Conservation (phyloP, 176 grass and related monocot genomes). For the Zoysia pacifica region DNA sequence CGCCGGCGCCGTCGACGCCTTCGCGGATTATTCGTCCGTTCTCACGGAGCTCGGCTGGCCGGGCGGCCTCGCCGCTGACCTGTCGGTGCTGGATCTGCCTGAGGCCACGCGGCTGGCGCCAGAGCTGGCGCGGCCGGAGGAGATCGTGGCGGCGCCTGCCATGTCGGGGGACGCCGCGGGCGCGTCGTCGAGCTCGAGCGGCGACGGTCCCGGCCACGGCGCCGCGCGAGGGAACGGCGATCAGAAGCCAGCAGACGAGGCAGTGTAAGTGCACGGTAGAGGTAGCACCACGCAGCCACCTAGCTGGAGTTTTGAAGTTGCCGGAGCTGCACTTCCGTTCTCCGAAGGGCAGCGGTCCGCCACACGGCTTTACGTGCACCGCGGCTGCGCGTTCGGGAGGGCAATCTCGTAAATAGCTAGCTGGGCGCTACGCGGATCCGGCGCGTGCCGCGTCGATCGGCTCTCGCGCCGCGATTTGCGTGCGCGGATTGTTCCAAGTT, state of each 20-base stretch:
- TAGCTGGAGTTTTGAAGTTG: neutral
- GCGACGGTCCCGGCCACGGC: slow-evolving; percentile 19
- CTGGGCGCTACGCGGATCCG: slow-evolving; percentile 24
- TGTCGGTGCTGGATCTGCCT: slow-evolving; percentile 54
- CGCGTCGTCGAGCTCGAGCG: slow-evolving; percentile 73
- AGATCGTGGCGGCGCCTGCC: neutral
- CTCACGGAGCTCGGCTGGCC: slow-evolving; percentile 49
- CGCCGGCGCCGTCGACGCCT: slow-evolving; percentile 41
- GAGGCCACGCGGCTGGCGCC: neutral
- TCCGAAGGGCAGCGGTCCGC: neutral
- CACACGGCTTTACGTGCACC: slow-evolving; percentile 21
- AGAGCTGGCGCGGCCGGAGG: neutral
- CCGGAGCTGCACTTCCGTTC: neutral
- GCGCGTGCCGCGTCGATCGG: slow-evolving; percentile 38
- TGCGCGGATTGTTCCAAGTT: slow-evolving; percentile 50
- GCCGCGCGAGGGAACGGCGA: slow-evolving; percentile 31
- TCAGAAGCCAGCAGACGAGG: slow-evolving; percentile 46
- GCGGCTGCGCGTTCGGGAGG: slow-evolving; percentile 49
- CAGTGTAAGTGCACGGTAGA: slow-evolving; percentile 64
- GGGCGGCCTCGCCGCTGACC: slow-evolving; percentile 36
- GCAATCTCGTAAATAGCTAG: slow-evolving; percentile 42
- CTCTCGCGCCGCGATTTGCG: slow-evolving; percentile 54
- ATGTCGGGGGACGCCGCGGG: slow-evolving; percentile 47
- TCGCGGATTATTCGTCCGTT: slow-evolving; percentile 52
- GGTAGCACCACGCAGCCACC: neutral